phyloP scores from a whole-genome alignment of 2,329 filamentous ascomycete genomes.

The Arthrobotrys conoides region DNA sequence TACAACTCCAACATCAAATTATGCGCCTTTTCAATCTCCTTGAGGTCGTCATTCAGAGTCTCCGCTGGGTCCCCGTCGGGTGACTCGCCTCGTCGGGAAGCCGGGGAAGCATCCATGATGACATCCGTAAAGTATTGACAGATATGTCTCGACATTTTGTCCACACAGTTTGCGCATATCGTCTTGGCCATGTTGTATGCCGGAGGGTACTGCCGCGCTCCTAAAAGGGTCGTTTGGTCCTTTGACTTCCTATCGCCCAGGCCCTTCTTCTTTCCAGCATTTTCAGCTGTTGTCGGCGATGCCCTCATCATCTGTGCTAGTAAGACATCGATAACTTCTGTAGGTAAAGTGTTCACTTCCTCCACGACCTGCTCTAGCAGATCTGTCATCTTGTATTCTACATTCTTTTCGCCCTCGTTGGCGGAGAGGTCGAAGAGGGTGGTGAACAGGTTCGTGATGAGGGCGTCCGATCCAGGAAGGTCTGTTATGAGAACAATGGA shows the following conservation, averaged over 20 bases:
- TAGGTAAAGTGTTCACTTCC: slow-evolving; percentile 82
- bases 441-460: slow-evolving; percentile 86
- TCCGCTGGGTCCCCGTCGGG: slow-evolving; percentile 68
- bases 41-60: slow-evolving; percentile 84
- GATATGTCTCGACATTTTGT: slow-evolving; percentile 95
- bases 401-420: slow-evolving; percentile 89
- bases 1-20: slow-evolving; percentile 90
- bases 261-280: slow-evolving; percentile 50
- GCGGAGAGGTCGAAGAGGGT: slow-evolving; percentile 91
- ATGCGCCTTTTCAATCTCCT: slow-evolving; percentile 91
- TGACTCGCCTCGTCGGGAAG: slow-evolving; percentile 61
- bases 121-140: slow-evolving; percentile 98
- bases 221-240: slow-evolving; percentile 68
- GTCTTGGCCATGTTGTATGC: slow-evolving; percentile 98
- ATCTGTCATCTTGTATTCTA: slow-evolving; percentile 91
- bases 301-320: slow-evolving; percentile 95
- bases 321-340: slow-evolving; percentile 89
- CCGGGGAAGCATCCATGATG: slow-evolving; percentile 84
- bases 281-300: slow-evolving; percentile 72
- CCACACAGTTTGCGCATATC: slow-evolving; percentile 87
- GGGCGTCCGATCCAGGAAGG: slow-evolving; percentile 82
- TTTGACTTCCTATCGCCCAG: slow-evolving; percentile 70
- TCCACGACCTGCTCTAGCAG: slow-evolving; percentile 89
- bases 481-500: slow-evolving; percentile 93
- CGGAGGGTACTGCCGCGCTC: slow-evolving; percentile 71